These are phyloP conservation scores for Pichia occidentalis DNA, from an alignment of 805 yeast genomes.

Conservation along the genomic window DNA sequence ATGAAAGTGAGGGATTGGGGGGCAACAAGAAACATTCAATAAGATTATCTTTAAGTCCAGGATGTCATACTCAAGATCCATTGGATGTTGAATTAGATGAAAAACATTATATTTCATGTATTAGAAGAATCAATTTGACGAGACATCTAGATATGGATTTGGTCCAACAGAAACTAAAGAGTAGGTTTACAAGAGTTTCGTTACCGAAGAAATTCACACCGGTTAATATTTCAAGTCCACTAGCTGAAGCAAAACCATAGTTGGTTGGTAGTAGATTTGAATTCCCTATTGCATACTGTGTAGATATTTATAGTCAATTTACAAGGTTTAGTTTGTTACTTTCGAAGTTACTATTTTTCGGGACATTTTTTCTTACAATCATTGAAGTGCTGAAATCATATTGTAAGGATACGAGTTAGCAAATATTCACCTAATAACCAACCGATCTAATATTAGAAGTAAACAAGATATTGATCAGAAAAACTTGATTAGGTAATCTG, in stretches of 20 bases:
- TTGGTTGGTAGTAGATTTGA: no score
- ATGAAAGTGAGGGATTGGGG: conserved; percentile 62
- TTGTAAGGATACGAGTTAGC: no score
- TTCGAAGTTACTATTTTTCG: neutral
- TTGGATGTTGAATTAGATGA: conserved; percentile 93
- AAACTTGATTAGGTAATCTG: conserved; percentile 8
- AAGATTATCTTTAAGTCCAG: conserved; percentile 89
- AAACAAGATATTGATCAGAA: conserved; percentile 10
- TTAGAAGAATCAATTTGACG: conserved; percentile 83
- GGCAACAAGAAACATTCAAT: conserved; percentile 82
- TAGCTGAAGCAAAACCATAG: conserved; percentile 19
- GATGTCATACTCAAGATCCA: conserved; percentile 97
- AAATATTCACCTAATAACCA: conserved; percentile 12
- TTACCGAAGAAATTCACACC: conserved; percentile 90
- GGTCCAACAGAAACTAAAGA: conserved; percentile 71
- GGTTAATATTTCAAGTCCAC: conserved; percentile 66
- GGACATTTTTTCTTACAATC: conserved; percentile 1
- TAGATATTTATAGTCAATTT: neutral
- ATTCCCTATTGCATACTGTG: neutral
- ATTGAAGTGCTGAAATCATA: conserved; percentile 1
- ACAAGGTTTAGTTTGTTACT: neutral
- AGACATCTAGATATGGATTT: conserved; percentile 90
- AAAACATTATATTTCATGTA: conserved; percentile 93
- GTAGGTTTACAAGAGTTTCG: conserved; percentile 78
- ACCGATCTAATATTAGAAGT: conserved; percentile 10